A percentile compares a stretch with the other conserved stretches of the same genome.
These are phyloP conservation scores for Ramalina intermedia DNA, from an alignment of 495 filamentous ascomycete genomes.

Conservation along the genomic window DNA sequence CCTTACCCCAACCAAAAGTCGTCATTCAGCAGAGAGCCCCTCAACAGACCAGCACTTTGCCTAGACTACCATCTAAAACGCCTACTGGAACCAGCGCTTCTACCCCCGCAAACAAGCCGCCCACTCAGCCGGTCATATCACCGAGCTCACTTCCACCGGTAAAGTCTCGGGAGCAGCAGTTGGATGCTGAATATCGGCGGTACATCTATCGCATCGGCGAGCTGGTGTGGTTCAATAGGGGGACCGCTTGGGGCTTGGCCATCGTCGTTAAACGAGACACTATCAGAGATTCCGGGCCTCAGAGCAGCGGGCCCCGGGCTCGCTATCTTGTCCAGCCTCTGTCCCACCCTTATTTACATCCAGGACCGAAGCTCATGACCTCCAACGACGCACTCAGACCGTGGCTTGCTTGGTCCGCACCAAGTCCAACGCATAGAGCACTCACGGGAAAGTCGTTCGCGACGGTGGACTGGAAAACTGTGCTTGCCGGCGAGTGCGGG, in stretches of 20 bases:
- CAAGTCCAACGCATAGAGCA: conserved; percentile 19
- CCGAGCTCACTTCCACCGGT: conserved; percentile 26
- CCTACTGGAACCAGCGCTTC: neutral
- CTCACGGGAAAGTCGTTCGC: conserved; percentile 26
- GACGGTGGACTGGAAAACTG: conserved; percentile 35
- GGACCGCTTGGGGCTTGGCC: conserved; percentile 41
- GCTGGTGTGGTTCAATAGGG: conserved; percentile 43
- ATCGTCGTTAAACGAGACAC: conserved; percentile 26
- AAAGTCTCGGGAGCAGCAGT: conserved; percentile 26
- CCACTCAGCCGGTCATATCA: neutral
- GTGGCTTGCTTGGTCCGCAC: conserved; percentile 50
- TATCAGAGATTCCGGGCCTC: conserved; percentile 4
- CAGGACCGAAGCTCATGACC: conserved; percentile 22
- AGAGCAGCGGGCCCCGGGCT: conserved; percentile 14
- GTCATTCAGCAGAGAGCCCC: conserved; percentile 12
- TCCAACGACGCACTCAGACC: conserved; percentile 32
- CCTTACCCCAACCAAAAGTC: conserved; percentile 8
- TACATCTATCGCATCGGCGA: conserved; percentile 44
- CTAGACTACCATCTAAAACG: conserved; percentile 3
- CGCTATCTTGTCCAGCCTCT: conserved; percentile 36
- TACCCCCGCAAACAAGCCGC: conserved; percentile 2
- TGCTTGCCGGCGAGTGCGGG: conserved; percentile 26
- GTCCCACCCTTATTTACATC: conserved; percentile 31
- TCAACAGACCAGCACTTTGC: conserved; percentile 9
- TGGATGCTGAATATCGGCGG: conserved; percentile 28